Evolutionary conservation across 805 yeast species (phyloP).

Genomic region (Candida pini): DNA sequence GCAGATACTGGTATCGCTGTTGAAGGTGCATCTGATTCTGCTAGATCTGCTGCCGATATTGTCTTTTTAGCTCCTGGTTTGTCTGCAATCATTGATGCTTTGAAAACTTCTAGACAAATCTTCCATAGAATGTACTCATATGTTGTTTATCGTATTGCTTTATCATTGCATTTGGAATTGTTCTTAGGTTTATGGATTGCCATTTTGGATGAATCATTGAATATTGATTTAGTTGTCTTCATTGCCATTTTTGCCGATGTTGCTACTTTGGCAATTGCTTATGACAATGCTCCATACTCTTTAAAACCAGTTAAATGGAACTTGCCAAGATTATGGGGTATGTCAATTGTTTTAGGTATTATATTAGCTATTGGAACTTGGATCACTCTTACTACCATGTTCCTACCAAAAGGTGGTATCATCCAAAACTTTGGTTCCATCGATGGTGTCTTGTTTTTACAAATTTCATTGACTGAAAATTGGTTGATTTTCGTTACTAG

Average conservation of each 20-base stretch:
- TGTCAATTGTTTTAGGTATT: constrained; percentile 82
- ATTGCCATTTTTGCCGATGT: constrained; percentile 97
- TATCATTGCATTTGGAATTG: constrained; percentile 89
- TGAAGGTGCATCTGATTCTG: constrained; percentile 97
- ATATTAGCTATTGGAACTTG: constrained; percentile 89
- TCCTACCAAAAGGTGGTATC: constrained; percentile 86
- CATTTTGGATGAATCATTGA: constrained; percentile 76
- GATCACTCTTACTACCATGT: constrained; percentile 94
- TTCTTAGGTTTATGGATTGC: constrained; percentile 97
- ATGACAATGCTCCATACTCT: constrained; percentile 94
- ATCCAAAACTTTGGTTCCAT: constrained; percentile 93
- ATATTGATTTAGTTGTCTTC: constrained; percentile 90
- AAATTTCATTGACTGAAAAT: constrained; percentile 92
- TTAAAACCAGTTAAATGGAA: constrained; percentile 94
- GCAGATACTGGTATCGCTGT: constrained; percentile 97
- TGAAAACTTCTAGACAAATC: constrained; percentile 93
- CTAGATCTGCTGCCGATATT: constrained; percentile 95
- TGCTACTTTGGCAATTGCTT: constrained; percentile 95
- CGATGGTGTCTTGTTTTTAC: constrained; percentile 90
- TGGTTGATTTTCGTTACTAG: constrained; percentile 96
- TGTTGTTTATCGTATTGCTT: constrained; percentile 96
- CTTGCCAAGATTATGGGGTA: constrained; percentile 95
- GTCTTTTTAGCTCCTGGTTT: constrained; percentile 95
- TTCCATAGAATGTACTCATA: constrained; percentile 99
- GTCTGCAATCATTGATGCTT: constrained; percentile 89